Conservation (phyloP, 2,329 filamentous ascomycete species). For the Alternaria metachromatica region DNA sequence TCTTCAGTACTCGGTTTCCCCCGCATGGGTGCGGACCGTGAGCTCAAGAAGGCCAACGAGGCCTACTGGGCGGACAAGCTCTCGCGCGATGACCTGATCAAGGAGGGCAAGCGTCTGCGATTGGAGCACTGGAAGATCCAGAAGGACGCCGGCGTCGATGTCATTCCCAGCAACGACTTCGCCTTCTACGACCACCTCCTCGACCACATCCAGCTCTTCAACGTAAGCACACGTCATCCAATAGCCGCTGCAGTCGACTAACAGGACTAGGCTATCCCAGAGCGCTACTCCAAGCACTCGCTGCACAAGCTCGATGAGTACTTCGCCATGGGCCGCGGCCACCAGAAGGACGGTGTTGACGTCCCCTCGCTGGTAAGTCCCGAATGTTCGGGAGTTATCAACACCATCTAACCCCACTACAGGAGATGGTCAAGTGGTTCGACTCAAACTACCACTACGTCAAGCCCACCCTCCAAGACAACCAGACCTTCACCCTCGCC, state of each 20-base stretch:
- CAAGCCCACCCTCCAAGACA: constrained; percentile 97
- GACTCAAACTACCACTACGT: constrained; percentile 99
- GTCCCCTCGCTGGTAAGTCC: constrained; percentile 76
- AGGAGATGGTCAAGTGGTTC: constrained; percentile 99
- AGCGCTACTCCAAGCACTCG: constrained; percentile 90
- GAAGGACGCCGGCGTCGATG: constrained; percentile 95
- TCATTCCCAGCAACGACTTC: constrained; percentile 99
- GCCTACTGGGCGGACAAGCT: constrained; percentile 97
- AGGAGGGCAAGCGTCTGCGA: constrained; percentile 96
- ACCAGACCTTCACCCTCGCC: constrained; percentile 92
- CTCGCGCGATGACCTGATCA: constrained; percentile 86
- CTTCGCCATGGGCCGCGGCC: constrained; percentile 99
- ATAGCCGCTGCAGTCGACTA: constrained; percentile 12
- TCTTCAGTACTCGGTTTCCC: constrained; percentile 94
- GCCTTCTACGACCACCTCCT: constrained; percentile 98
- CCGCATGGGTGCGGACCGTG: constrained; percentile 97
- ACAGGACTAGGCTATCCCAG: constrained; percentile 76
- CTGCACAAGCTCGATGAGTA: constrained; percentile 93
- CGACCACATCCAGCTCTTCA: constrained; percentile 97
- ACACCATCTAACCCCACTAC: constrained; percentile 30
- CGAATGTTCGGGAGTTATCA: not conserved
- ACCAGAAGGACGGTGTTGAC: constrained; percentile 93
- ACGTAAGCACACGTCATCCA: constrained; percentile 65
- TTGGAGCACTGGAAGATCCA: constrained; percentile 99
- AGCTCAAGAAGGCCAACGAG: constrained; percentile 99